A percentile compares a stretch with the other conserved stretches of the same genome.
phyloP scores from a whole-genome alignment of 129 eudicot genomes.

The Gnaphalium uliginosum region DNA sequence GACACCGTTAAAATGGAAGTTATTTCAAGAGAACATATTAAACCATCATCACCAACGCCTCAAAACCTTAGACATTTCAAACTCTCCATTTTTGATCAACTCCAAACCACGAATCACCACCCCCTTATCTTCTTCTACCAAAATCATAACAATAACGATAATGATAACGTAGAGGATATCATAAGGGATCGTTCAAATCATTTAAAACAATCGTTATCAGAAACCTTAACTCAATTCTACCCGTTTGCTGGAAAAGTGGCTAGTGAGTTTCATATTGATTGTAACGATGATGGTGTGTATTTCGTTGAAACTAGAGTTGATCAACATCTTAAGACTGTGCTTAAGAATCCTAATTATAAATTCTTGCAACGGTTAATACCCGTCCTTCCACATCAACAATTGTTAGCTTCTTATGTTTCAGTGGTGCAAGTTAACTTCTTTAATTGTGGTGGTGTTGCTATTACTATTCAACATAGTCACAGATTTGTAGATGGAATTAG shows the following conservation, averaged over 20 bases:
- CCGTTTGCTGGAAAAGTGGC: constrained; percentile 33
- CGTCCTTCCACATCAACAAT: background rate
- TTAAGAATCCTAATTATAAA: constrained; percentile 17
- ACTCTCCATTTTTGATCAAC: constrained; percentile 19
- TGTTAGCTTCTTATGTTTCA: constrained; percentile 13
- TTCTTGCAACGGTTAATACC: constrained; percentile 31
- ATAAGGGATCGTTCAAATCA: background rate
- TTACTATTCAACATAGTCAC: constrained; percentile 31
- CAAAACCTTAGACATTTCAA: constrained; percentile 15
- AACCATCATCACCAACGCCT: constrained; percentile 26
- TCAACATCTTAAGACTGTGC: constrained; percentile 17
- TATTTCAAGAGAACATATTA: constrained; percentile 16
- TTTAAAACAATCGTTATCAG: constrained; percentile 27
- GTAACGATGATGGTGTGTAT: constrained; percentile 41
- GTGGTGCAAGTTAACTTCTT: constrained; percentile 38
- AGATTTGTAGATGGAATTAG: constrained; percentile 28
- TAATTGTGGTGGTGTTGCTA: constrained; percentile 38
- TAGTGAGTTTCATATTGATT: constrained; percentile 28
- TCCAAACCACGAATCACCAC: background rate
- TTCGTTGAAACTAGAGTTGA: constrained; percentile 25
- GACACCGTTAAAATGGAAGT: constrained; percentile 7
- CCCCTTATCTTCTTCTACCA: constrained; percentile 27
- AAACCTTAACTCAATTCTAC: constrained; percentile 28
- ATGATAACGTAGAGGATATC: background rate
- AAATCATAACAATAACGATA: background rate